Evolutionary conservation across 2,329 filamentous ascomycete species (phyloP).

Genomic region (Penicillium sp.): DNA sequence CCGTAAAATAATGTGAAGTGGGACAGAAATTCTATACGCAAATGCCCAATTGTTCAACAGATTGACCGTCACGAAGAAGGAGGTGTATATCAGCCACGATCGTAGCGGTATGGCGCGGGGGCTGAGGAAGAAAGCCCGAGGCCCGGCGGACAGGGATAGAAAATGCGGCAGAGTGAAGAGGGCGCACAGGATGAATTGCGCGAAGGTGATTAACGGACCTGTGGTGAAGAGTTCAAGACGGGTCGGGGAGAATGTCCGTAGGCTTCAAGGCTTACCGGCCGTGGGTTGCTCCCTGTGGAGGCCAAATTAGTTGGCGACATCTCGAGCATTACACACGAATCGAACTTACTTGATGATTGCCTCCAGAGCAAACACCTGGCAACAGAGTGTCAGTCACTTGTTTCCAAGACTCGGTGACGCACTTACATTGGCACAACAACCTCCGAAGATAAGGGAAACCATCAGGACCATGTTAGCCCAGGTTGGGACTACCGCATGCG

Average conservation of each 20-base stretch:
- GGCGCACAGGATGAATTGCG: slow-evolving; percentile 82
- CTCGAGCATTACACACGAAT: background rate
- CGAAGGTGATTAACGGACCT: slow-evolving; percentile 84
- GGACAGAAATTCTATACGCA: slow-evolving; percentile 92
- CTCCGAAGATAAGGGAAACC: slow-evolving; percentile 86
- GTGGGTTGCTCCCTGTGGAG: slow-evolving; percentile 69
- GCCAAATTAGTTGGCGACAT: background rate
- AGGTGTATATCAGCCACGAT: slow-evolving; percentile 84
- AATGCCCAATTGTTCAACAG: slow-evolving; percentile 97
- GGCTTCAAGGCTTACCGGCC: slow-evolving; percentile 59
- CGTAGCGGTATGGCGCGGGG: slow-evolving; percentile 76
- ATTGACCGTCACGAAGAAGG: slow-evolving; percentile 90
- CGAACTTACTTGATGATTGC: slow-evolving; percentile 81
- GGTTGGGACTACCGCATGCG: slow-evolving; percentile 49
- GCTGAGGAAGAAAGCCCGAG: slow-evolving; percentile 68
- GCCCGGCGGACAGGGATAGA: slow-evolving; percentile 59
- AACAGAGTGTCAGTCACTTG: background rate
- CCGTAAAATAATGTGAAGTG: slow-evolving; percentile 92
- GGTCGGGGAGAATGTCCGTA: background rate
- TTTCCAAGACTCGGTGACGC: background rate
- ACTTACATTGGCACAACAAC: slow-evolving; percentile 87
- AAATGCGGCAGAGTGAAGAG: slow-evolving; percentile 73
- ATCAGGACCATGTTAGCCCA: slow-evolving; percentile 66
- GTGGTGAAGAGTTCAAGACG: slow-evolving; percentile 4
- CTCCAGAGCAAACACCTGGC: slow-evolving; percentile 88